Evolutionary conservation across 1,284 basidiomycete species (phyloP).

Genomic region (Mycena citricolor): DNA sequence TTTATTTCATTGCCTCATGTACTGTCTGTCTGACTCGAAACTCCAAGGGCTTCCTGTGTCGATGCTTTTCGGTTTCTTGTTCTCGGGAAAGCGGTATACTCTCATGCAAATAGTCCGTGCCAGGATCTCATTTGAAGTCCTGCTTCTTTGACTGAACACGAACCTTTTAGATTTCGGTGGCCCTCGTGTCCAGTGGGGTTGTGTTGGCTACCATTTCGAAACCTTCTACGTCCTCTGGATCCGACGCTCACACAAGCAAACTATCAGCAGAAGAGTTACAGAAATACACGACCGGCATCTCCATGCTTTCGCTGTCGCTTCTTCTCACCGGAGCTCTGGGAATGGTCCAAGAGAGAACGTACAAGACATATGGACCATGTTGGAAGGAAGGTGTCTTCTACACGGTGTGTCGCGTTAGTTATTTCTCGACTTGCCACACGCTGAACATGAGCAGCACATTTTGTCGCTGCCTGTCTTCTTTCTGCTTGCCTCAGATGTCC

Average conservation of each 20-base stretch:
- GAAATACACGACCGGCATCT: conserved; percentile 69
- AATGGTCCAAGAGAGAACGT: conserved; percentile 81
- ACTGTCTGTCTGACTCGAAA: conserved; percentile 1
- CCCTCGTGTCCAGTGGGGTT: conserved; percentile 75
- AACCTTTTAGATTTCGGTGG: conserved; percentile 57
- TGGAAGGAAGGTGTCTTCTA: conserved; percentile 92
- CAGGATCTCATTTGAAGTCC: background rate
- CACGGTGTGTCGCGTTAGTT: conserved; percentile 44
- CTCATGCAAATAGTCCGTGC: conserved; percentile 60
- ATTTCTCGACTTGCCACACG: background rate
- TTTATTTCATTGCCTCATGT: conserved; percentile 8
- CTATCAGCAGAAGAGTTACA: conserved; percentile 36
- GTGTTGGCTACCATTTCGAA: conserved; percentile 73
- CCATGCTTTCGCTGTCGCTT: conserved; percentile 69
- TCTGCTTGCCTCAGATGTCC: conserved; percentile 59
- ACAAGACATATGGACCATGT: conserved; percentile 65
- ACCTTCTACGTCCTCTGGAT: conserved; percentile 41
- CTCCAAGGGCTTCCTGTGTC: conserved; percentile 61
- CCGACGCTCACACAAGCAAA: conserved; percentile 24
- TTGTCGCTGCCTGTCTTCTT: conserved; percentile 77
- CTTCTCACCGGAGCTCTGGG: conserved; percentile 77
- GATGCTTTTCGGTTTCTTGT: conserved; percentile 62
- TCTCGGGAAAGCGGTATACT: conserved; percentile 62
- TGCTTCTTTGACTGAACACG: conserved; percentile 1
- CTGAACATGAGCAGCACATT: conserved; percentile 45